Percentiles rank a stretch among this genome's conserved stretches.
These are phyloP conservation scores for Gastrodia elata DNA, from an alignment of 106 monocot species.

Conservation along the genomic window DNA sequence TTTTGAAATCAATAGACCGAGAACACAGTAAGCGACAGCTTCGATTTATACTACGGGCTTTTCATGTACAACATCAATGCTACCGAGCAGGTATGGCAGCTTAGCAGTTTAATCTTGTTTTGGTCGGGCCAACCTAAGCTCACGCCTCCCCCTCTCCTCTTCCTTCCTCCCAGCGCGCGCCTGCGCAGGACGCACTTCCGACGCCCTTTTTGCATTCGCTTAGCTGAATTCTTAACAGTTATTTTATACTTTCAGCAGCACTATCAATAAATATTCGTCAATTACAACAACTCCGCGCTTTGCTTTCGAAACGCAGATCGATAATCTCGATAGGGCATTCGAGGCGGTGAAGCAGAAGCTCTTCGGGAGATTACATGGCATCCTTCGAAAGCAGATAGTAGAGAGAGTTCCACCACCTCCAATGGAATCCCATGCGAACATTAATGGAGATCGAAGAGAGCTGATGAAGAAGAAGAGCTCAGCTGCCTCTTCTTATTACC, in stretches of 20 bases:
- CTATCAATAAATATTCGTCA: too few relatives aligned
- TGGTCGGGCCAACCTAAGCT: too few relatives aligned
- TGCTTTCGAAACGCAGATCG: slow-evolving; percentile 25
- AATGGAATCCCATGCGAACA: not conserved
- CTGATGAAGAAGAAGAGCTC: not conserved
- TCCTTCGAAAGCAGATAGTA: slow-evolving; percentile 55
- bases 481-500: not conserved
- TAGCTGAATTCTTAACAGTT: too few relatives aligned
- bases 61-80: slow-evolving; percentile 72
- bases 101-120: not conserved
- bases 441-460: too few relatives aligned
- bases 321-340: slow-evolving; percentile 56
- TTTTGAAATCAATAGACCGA: not conserved
- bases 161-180: too few relatives aligned
- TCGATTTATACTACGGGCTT: slow-evolving; percentile 60
- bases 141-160: too few relatives aligned
- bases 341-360: slow-evolving; percentile 68
- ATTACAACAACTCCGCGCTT: too few relatives aligned
- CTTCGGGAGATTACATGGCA: slow-evolving; percentile 44
- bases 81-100: slow-evolving; percentile 35
- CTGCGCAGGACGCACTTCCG: too few relatives aligned
- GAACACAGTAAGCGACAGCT: slow-evolving; percentile 49
- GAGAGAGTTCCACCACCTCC: slow-evolving; percentile 27
- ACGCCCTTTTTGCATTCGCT: too few relatives aligned
- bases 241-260: too few relatives aligned